phyloP scores from a whole-genome alignment of 2,329 filamentous ascomycete genomes.

The Byssochlamys sp. region DNA sequence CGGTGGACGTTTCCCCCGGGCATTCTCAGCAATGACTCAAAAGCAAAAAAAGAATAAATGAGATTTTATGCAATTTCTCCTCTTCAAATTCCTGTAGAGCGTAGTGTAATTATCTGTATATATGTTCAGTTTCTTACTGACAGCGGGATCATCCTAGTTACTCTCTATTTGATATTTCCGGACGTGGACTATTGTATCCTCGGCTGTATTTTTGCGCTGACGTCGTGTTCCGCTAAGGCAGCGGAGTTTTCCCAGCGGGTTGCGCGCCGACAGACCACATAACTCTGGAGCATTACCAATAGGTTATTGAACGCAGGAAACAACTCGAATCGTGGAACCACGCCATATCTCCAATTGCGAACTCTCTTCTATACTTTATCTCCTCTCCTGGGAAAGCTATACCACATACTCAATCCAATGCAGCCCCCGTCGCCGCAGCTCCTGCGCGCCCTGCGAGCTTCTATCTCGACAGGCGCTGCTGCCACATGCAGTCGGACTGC shows the following conservation, averaged over 20 bases:
- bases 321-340: no score
- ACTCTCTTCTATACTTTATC: not conserved
- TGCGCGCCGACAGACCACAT: not conserved
- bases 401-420: slow-evolving; percentile 16
- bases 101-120: not conserved
- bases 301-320: not conserved
- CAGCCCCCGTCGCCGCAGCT: slow-evolving; percentile 33
- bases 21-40: slow-evolving; percentile 1
- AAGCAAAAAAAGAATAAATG: not conserved
- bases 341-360: not conserved
- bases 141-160: no score
- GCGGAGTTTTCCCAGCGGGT: not conserved
- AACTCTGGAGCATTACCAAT: not conserved
- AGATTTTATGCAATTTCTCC: not conserved
- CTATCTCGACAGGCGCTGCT: slow-evolving; percentile 12
- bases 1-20: not conserved
- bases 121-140: not conserved
- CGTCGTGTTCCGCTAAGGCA: not conserved
- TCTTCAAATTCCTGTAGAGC: not conserved
- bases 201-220: not conserved
- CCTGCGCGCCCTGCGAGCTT: slow-evolving; percentile 32
- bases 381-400: not conserved
- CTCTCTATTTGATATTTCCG: no score
- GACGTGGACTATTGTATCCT: not conserved
- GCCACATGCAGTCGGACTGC: not conserved